These are phyloP conservation scores for Ophiostoma himal-ulmi DNA, from an alignment of 2,329 filamentous ascomycete genomes.

Conservation along the genomic window DNA sequence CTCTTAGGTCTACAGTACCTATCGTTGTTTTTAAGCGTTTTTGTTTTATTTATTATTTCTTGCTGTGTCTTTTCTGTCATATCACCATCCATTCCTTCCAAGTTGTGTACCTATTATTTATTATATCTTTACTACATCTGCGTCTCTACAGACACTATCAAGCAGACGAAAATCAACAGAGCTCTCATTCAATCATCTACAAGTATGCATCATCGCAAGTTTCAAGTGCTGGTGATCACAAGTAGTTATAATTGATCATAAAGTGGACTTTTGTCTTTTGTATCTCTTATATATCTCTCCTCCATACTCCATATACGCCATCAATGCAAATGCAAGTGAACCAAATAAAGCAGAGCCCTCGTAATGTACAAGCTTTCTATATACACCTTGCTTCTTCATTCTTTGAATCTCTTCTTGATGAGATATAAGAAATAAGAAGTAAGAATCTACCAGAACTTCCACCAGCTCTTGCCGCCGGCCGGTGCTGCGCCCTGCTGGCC, in stretches of 20 bases:
- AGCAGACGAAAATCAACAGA: slow-evolving; percentile 6
- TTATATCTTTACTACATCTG: slow-evolving; percentile 11
- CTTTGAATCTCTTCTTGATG: background rate
- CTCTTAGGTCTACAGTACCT: background rate
- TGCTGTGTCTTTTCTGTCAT: slow-evolving; percentile 13
- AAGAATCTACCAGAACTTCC: slow-evolving; percentile 21
- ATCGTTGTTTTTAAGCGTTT: slow-evolving; percentile 12
- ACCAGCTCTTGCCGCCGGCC: slow-evolving; percentile 43
- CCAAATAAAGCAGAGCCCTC: background rate
- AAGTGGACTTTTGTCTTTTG: background rate
- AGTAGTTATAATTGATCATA: background rate
- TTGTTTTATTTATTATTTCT: background rate
- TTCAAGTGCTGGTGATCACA: background rate
- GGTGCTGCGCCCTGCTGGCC: slow-evolving; percentile 25
- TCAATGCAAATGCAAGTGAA: slow-evolving; percentile 11
- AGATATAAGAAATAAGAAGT: background rate
- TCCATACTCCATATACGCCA: background rate
- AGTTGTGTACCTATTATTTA: slow-evolving; percentile 8
- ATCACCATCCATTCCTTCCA: background rate
- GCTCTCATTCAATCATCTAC: background rate
- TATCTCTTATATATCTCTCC: background rate
- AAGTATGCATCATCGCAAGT: too few species aligned
- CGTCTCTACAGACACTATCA: slow-evolving; percentile 6
- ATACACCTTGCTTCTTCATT: background rate
- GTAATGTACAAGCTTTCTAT: slow-evolving; percentile 4